Conservation (phyloP, 441 rosid species). For the Jatropha multifida region DNA sequence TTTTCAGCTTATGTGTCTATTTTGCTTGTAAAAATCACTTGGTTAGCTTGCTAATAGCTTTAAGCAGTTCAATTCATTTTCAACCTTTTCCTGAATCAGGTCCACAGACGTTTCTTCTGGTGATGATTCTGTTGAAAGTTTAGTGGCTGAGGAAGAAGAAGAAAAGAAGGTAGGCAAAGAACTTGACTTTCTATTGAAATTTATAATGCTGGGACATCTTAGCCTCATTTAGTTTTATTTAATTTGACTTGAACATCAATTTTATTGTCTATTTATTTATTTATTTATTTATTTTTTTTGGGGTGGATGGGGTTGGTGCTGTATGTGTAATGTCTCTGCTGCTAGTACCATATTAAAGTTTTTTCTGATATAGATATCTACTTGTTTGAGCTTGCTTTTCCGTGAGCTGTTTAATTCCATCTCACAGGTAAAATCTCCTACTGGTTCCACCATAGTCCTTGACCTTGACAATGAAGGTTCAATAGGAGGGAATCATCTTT, state of each 20-base stretch:
- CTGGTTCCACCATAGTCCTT: constrained; percentile 26
- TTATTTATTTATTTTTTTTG: no score
- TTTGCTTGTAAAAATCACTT: constrained; percentile 3
- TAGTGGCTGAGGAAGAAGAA: constrained; percentile 35
- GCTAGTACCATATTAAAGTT: constrained; percentile 8
- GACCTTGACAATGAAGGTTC: constrained; percentile 29
- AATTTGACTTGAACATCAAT: not conserved
- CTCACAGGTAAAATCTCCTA: constrained; percentile 29
- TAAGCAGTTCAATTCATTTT: constrained; percentile 8
- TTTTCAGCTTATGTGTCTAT: not conserved
- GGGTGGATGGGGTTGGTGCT: not conserved
- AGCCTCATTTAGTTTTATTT: constrained; percentile 7
- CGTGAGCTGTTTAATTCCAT: constrained; percentile 14
- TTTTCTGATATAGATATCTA: constrained; percentile 7
- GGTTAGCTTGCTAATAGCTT: constrained; percentile 14
- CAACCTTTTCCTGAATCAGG: constrained; percentile 36
- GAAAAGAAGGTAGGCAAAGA: constrained; percentile 41
- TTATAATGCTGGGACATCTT: constrained; percentile 27
- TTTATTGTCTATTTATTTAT: no score
- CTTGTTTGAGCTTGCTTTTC: constrained; percentile 2
- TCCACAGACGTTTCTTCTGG: constrained; percentile 65
- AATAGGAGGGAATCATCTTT: constrained; percentile 22
- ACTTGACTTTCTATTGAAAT: constrained; percentile 23
- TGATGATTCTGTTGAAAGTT: constrained; percentile 48
- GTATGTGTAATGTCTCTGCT: not conserved